Base-by-base conservation (phyloP, 768 basidiomycete species). In the Phanerochaete carnosa region DNA sequence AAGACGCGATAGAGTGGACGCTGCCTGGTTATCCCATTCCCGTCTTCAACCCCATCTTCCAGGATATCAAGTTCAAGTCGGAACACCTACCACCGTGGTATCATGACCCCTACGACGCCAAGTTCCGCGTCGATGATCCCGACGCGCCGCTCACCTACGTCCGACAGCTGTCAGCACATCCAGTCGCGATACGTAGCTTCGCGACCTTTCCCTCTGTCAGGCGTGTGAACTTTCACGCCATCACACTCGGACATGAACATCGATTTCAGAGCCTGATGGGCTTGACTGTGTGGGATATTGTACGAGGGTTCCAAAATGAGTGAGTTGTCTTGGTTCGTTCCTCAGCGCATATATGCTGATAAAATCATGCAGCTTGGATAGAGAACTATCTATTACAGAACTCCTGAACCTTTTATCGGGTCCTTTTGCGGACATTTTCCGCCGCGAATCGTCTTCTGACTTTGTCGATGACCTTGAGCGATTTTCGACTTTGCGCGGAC, bases 201-300 rank as follows among this genome's bases (percentile, higher is more conserved):
- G 64, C 64, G 8, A 57, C 59, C 11, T 65, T 62, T 37, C 62
- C 64, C 22, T 30, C 57, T 9, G 51, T 62, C 35, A 15, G 47
- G 23, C 23, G 29, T 16, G 33, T 64, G 30, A 23, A 28, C 25
- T 46, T 55, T 37, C 57, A 57, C 26, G 33, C 33, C 45, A 50
- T 55, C 35, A 55, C 35, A 3, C 51, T 58, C 26, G 61, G 35
- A 1, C 35, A 50, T 33, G 33, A 39, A 32, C 53, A 55, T 33
- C 53, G 33, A 3, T 55, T 55, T n/a, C 19, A 45, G 2, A 53
- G 35, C 45, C 26, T 45, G n/a, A 19, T 54, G 19, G 61, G 61
- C 9, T 25, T 62, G 13, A 62, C 61, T 16, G 56, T 62, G 19
- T 62, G 61, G 61, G 56, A 62, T 29, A 49, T 62, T 13, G 25